phyloP scores from a whole-genome alignment of 2,329 filamentous ascomycete genomes.

The Fusarium fracticaudum region DNA sequence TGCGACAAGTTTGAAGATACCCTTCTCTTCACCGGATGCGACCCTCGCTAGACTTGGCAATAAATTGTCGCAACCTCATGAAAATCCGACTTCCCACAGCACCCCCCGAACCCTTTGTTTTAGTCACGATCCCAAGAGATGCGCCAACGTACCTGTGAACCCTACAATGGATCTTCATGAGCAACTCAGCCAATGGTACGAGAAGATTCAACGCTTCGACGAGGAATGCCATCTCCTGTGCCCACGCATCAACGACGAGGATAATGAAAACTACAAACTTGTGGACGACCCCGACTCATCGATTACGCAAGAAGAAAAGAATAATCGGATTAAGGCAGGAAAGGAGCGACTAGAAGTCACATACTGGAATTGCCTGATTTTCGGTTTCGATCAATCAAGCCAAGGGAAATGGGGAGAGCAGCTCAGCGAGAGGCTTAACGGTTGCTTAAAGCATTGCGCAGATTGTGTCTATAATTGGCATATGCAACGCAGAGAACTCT shows the following conservation, averaged over 20 bases:
- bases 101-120: conserved; percentile 5
- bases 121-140: conserved; percentile 30
- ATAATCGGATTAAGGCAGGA: conserved; percentile 63
- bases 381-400: conserved; percentile 71
- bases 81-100: conserved; percentile 1
- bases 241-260: conserved; percentile 70
- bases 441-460: conserved; percentile 71
- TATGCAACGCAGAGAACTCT: conserved; percentile 69
- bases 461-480: conserved; percentile 80
- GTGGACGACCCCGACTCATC: conserved; percentile 60
- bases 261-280: conserved; percentile 67
- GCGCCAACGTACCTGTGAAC: conserved; percentile 15
- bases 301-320: conserved; percentile 62
- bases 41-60: background rate
- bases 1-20: background rate
- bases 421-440: conserved; percentile 67
- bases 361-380: conserved; percentile 73
- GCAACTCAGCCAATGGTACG: conserved; percentile 55
- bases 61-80: background rate
- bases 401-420: conserved; percentile 68
- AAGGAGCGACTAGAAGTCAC: conserved; percentile 67
- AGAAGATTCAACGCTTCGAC: conserved; percentile 56
- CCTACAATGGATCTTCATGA: conserved; percentile 53
- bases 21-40: background rate
- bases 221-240: conserved; percentile 73